Conservation (phyloP, 2,329 filamentous ascomycete species). For the Penicillium sp. region DNA sequence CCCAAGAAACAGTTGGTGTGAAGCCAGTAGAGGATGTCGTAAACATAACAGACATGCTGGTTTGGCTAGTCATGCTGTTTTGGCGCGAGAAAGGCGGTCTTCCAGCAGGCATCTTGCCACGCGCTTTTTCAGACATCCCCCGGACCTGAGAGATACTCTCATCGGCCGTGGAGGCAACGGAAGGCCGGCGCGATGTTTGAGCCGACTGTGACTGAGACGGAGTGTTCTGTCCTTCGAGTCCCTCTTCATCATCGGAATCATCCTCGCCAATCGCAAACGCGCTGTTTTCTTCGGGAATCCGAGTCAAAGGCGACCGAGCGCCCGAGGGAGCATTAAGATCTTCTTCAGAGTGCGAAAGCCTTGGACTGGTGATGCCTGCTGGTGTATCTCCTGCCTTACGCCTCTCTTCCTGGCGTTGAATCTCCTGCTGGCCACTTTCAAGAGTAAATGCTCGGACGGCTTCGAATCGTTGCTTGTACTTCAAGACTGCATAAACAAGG, state of each 20-base stretch:
- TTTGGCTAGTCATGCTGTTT: constrained; percentile 79
- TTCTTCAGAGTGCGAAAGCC: constrained; percentile 39
- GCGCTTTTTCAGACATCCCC: constrained; percentile 94
- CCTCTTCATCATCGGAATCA: constrained; percentile 59
- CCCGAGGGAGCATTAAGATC: constrained; percentile 43
- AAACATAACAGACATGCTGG: constrained; percentile 57
- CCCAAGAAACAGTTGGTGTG: constrained; percentile 71
- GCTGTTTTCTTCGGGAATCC: constrained; percentile 70
- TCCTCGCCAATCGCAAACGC: constrained; percentile 80
- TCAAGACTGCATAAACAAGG: constrained; percentile 72
- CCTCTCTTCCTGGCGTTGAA: constrained; percentile 69
- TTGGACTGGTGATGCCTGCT: constrained; percentile 36
- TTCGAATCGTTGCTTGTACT: constrained; percentile 77
- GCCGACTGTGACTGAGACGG: constrained; percentile 54
- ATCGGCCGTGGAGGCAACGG: constrained; percentile 62
- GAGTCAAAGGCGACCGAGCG: constrained; percentile 54
- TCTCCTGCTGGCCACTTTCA: constrained; percentile 85
- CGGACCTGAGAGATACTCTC: constrained; percentile 74
- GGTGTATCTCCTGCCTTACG: constrained; percentile 56
- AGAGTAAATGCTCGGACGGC: constrained; percentile 81
- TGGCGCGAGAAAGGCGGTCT: constrained; percentile 79
- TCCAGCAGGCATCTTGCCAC: constrained; percentile 89
- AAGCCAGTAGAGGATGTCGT: constrained; percentile 56
- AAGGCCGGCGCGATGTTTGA: constrained; percentile 58
- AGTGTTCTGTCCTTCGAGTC: constrained; percentile 57